Evolutionary conservation across 2,329 filamentous ascomycete species (phyloP).

Genomic region (Fusarium sp.): DNA sequence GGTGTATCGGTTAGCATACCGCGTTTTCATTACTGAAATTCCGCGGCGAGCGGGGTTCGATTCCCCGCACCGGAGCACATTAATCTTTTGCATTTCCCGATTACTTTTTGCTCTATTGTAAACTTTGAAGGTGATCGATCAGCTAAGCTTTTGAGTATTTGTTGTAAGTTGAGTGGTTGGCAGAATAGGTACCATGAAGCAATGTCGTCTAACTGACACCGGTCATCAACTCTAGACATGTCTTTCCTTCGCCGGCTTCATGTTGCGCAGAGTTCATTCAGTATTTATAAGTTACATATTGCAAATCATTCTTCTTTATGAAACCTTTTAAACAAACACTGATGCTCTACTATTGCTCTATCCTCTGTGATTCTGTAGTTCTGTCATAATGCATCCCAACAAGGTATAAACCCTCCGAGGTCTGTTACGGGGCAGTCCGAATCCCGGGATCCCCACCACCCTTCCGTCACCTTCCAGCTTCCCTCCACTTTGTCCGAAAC

Average conservation of each 20-base stretch:
- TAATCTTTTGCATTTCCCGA: background rate
- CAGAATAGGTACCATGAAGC: too few relatives aligned
- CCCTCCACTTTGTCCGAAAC: conserved; percentile 36
- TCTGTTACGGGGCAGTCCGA: conserved; percentile 1
- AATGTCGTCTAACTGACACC: too few relatives aligned
- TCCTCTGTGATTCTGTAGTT: conserved; percentile 4
- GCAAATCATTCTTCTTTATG: background rate
- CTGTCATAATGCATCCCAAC: conserved; percentile 5
- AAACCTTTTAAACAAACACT: background rate
- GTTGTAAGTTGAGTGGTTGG: too few relatives aligned
- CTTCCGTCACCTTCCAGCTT: conserved; percentile 11
- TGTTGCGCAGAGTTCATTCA: background rate
- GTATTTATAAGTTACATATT: background rate
- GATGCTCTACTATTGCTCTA: background rate
- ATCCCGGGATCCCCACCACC: conserved; percentile 31
- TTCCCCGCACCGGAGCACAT: conserved; percentile 33
- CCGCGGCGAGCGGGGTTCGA: conserved; percentile 41
- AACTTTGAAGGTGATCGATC: too few relatives aligned
- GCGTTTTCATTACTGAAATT: conserved; percentile 31
- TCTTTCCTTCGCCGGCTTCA: background rate
- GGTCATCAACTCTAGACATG: background rate
- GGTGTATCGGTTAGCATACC: conserved; percentile 42
- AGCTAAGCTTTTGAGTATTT: too few relatives aligned
- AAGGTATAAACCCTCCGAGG: background rate
- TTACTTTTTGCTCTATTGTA: background rate